Evolutionary conservation across 305 asterid genomes (phyloP).

Genomic region (Solanum hybrid): DNA sequence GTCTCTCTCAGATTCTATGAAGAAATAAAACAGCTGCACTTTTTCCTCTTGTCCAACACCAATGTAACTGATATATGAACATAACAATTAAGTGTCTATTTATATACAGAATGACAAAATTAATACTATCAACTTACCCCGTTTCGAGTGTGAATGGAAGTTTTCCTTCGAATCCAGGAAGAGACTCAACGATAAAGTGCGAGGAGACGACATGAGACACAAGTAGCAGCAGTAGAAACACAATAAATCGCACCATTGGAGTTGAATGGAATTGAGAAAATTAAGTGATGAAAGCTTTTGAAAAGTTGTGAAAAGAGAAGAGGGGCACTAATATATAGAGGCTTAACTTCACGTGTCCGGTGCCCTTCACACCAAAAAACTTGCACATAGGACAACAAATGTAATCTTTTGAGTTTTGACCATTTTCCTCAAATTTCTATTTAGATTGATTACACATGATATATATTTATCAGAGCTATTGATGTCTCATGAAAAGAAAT

Average conservation of each 20-base stretch:
- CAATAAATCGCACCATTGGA: background rate
- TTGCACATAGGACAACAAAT: background rate
- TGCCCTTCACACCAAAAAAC: background rate
- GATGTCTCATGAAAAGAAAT: no score
- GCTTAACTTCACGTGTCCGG: background rate
- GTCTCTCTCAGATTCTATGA: slow-evolving; percentile 25
- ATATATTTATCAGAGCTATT: background rate
- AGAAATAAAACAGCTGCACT: background rate
- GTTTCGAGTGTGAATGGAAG: slow-evolving; percentile 12
- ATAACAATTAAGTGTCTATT: background rate
- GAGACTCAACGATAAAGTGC: slow-evolving; percentile 7
- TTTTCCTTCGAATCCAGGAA: slow-evolving; percentile 29
- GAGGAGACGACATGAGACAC: background rate
- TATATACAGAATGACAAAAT: background rate
- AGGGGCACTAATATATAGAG: background rate
- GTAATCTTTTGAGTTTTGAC: background rate
- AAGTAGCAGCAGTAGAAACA: background rate
- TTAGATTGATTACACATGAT: background rate
- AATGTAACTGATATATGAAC: slow-evolving; percentile 11
- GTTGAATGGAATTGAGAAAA: background rate
- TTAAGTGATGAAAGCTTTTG: background rate
- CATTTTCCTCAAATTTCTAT: background rate
- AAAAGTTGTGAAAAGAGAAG: background rate
- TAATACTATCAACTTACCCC: slow-evolving; percentile 6
- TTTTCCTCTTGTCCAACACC: background rate